Base-by-base conservation (phyloP, 306 rosid genomes). In the Cucurbita maxima region DNA sequence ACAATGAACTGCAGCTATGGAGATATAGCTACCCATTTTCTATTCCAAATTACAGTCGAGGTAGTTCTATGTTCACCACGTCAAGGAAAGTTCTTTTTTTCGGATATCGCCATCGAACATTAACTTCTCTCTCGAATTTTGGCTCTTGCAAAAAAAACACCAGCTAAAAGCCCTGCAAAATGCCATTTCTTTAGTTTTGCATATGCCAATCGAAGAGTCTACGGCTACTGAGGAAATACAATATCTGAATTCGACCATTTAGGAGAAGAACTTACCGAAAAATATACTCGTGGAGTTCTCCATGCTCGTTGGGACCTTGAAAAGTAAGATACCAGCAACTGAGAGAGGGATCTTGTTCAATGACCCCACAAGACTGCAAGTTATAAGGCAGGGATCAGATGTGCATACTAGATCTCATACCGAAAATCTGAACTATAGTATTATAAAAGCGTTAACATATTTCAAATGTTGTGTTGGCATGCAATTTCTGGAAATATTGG, bases 331-430 rank as follows among this genome's bases (percentile, higher is more conserved):
- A 58, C 99, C 99, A 1, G 97, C 91, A 63, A 95, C 37, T 4
- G 99, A 95, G 66, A 95, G 96, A 15, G 99, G 99, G 76, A 95
- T 95, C 92, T 95, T 95, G 80, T 95, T 95, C 83, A 95, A 84
- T 6, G 99, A 95, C 57, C 99, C 99, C 64, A 95, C 97, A 74
- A 91, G 99, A 79, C 99, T 91, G 94, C 83, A 84, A 75, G 71
- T 78, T 40, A 61, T 53, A 81, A 68, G 72, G 72, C 4, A 61
- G 80, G 51, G n/a, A 75, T 77, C 79, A 81, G 85, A 71, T 53
- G 71, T 40, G 53, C n/a, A 54, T 67, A 44, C 45, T 67, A 22
- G 13, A 20, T 8, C 71, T 19, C 18, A 6, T 10, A 63, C 30
- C 37, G 19, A 67, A 25, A 67, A 45, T 20, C 55, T 44, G 16